Evolutionary conservation across 2,329 filamentous ascomycete genomes (phyloP).

Genomic region (Diatrype stigma): DNA sequence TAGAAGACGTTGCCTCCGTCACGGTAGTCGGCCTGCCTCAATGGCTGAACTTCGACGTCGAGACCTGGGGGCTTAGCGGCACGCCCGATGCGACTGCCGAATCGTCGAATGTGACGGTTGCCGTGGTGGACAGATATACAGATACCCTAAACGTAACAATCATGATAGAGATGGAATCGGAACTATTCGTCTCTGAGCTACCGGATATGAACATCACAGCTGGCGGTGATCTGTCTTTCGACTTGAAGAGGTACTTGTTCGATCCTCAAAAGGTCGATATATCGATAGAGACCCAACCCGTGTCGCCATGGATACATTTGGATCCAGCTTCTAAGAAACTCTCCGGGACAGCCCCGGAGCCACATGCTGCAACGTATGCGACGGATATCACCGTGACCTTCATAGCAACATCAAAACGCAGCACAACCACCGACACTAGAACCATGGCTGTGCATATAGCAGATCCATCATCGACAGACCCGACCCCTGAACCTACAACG

Average conservation of each 20-base stretch:
- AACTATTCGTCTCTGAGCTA: constrained; percentile 24
- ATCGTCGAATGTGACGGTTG: constrained; percentile 59
- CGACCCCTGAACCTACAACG: constrained; percentile 4
- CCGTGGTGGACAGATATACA: constrained; percentile 54
- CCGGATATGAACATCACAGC: constrained; percentile 23
- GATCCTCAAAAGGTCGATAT: constrained; percentile 20
- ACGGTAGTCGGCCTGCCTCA: constrained; percentile 50
- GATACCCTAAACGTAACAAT: constrained; percentile 57
- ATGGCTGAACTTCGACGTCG: constrained; percentile 66
- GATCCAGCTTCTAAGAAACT: constrained; percentile 20
- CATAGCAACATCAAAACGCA: constrained; percentile 18
- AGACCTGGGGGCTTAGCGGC: constrained; percentile 60
- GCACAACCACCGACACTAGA: constrained; percentile 19
- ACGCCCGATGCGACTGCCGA: constrained; percentile 55
- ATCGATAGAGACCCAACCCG: constrained; percentile 16
- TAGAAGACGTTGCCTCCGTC: constrained; percentile 47
- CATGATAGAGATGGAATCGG: constrained; percentile 16
- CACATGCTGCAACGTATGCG: constrained; percentile 2
- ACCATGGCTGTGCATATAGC: constrained; percentile 17
- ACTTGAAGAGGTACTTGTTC: constrained; percentile 25
- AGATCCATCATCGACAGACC: constrained; percentile 5
- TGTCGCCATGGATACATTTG: constrained; percentile 28
- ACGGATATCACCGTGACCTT: constrained; percentile 15
- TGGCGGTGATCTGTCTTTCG: constrained; percentile 25
- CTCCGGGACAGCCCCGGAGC: constrained; percentile 21